A percentile compares a stretch with the other conserved stretches of the same genome.
Evolutionary conservation across 2,329 filamentous ascomycete species (phyloP).

Genomic region (Teratosphaeria gauchensis): DNA sequence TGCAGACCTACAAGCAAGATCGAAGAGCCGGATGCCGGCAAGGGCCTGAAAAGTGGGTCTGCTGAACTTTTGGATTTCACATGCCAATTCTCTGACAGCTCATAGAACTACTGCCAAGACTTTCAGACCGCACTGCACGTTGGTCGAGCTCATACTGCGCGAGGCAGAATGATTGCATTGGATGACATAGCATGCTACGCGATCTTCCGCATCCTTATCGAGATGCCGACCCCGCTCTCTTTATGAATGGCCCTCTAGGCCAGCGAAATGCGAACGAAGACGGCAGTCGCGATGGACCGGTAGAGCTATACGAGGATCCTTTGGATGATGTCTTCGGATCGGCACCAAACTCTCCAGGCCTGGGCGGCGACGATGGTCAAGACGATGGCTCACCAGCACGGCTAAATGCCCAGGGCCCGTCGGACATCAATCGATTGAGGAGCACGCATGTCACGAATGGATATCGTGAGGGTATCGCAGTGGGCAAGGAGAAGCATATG

Average conservation of each 20-base stretch:
- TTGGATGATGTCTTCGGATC: slow-evolving; percentile 41
- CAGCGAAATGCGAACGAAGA: neutral
- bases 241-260: slow-evolving; percentile 12
- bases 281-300: neutral
- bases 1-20: too few relatives aligned
- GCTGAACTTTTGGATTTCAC: neutral
- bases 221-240: slow-evolving; percentile 6
- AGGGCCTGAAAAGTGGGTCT: neutral
- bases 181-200: slow-evolving; percentile 17
- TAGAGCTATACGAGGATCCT: slow-evolving; percentile 12
- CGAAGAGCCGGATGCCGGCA: neutral
- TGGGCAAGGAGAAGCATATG: slow-evolving; percentile 64
- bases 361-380: slow-evolving; percentile 1
- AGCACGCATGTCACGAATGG: slow-evolving; percentile 73
- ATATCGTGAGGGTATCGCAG: slow-evolving; percentile 77
- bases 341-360: slow-evolving; percentile 29
- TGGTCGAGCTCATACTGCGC: neutral
- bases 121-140: neutral
- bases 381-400: neutral
- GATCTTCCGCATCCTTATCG: slow-evolving; percentile 15
- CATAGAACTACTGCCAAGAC: neutral
- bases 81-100: too few relatives aligned
- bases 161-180: neutral
- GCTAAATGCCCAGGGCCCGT: slow-evolving; percentile 30
- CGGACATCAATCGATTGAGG: slow-evolving; percentile 67